A percentile compares a stretch with the other conserved stretches of the same genome.
Evolutionary conservation across 2,329 filamentous ascomycete species (phyloP).

Genomic region (Exophiala bonariae): DNA sequence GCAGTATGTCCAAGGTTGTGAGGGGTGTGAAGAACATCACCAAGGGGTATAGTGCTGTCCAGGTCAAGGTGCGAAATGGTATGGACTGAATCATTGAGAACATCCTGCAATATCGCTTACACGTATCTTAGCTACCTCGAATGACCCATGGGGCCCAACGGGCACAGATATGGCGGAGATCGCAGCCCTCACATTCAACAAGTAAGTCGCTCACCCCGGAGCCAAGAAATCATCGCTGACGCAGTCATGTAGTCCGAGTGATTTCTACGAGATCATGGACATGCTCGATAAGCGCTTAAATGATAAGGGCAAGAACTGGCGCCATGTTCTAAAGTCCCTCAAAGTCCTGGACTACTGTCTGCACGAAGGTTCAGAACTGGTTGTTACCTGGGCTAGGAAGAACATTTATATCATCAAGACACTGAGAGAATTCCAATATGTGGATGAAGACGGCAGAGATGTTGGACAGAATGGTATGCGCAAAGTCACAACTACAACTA

Average conservation of each 20-base stretch:
- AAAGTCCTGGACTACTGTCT: constrained; percentile 98
- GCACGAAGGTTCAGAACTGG: constrained; percentile 92
- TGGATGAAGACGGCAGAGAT: constrained; percentile 92
- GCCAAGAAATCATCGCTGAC: constrained; percentile 13
- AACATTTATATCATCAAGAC: constrained; percentile 99
- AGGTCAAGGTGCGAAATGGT: constrained; percentile 99
- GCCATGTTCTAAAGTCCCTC: constrained; percentile 93
- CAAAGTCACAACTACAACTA: background rate
- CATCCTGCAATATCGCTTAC: constrained; percentile 4
- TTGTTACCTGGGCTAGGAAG: constrained; percentile 96
- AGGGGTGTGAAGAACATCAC: constrained; percentile 99
- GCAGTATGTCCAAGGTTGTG: constrained; percentile 88
- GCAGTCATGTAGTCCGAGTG: constrained; percentile 67
- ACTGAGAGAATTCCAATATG: constrained; percentile 91
- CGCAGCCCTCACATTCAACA: constrained; percentile 95
- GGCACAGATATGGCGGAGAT: constrained; percentile 99
- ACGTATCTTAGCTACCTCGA: constrained; percentile 77
- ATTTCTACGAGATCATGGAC: constrained; percentile 99
- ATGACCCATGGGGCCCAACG: constrained; percentile 97
- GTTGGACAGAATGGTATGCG: constrained; percentile 90
- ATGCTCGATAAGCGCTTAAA: constrained; percentile 99
- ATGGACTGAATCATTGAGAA: constrained; percentile 35
- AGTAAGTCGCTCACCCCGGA: constrained; percentile 54
- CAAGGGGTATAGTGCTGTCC: constrained; percentile 93
- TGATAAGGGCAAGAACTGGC: constrained; percentile 99